Evolutionary conservation across 2,329 filamentous ascomycete species (phyloP).

Genomic region (Fusarium musae): DNA sequence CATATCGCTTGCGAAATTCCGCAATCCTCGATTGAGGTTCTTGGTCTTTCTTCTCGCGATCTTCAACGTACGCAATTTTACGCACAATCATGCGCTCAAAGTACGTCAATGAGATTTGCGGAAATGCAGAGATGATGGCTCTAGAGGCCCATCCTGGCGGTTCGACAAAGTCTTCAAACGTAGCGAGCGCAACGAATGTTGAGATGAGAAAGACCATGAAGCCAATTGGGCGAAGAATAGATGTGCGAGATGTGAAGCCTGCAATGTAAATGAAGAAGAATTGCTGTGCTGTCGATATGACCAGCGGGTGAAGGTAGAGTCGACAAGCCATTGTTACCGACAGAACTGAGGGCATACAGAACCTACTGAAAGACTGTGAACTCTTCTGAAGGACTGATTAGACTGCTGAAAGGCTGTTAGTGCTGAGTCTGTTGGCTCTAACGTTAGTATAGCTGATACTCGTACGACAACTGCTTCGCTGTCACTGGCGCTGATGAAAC

Average conservation of each 20-base stretch:
- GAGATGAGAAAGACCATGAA: conserved; percentile 32
- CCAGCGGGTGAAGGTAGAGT: conserved; percentile 30
- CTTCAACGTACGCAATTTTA: conserved; percentile 25
- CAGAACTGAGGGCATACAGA: background rate
- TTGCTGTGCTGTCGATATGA: conserved; percentile 32
- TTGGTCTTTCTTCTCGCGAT: background rate
- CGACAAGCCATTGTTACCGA: conserved; percentile 25
- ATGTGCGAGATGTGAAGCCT: conserved; percentile 29
- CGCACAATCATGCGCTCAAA: conserved; percentile 40
- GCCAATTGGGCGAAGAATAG: conserved; percentile 29
- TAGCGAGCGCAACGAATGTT: conserved; percentile 28
- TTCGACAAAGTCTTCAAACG: conserved; percentile 27
- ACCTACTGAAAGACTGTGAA: background rate
- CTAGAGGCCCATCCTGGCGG: conserved; percentile 37
- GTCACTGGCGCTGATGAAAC: background rate
- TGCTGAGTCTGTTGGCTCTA: background rate
- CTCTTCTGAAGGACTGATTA: too few species aligned
- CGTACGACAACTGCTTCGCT: background rate
- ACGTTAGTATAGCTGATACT: background rate
- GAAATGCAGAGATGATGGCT: conserved; percentile 33
- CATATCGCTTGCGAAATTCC: conserved; percentile 25
- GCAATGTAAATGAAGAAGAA: conserved; percentile 41
- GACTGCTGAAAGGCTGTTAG: too few species aligned
- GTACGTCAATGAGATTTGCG: conserved; percentile 35
- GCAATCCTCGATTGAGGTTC: background rate